Evolutionary conservation across 768 basidiomycete species (phyloP).

Genomic region (Sarcodon sp.): DNA sequence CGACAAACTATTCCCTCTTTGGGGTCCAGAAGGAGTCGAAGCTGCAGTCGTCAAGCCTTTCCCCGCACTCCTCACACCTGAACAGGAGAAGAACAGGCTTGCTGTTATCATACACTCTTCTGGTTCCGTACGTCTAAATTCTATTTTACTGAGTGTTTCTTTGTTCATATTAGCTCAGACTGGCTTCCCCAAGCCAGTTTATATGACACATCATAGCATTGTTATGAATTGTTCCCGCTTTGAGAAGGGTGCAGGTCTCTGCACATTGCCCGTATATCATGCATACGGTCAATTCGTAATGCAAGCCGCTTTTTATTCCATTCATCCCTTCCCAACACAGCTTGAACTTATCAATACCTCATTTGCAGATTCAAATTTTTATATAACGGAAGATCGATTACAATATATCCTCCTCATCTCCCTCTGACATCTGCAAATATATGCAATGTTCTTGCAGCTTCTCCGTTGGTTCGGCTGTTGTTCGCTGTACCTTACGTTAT

Average conservation of each 20-base stretch:
- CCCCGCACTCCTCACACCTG: slow-evolving; percentile 15
- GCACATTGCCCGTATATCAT: too few species aligned
- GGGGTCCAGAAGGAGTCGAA: slow-evolving; percentile 23
- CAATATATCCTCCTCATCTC: slow-evolving; percentile 29
- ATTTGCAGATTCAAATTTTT: too few species aligned
- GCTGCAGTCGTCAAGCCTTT: slow-evolving; percentile 16
- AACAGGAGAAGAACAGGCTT: slow-evolving; percentile 18
- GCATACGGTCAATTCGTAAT: too few species aligned
- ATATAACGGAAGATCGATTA: slow-evolving; percentile 4
- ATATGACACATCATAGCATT: slow-evolving; percentile 19
- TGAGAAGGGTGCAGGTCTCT: too few species aligned
- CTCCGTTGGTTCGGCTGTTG: slow-evolving; percentile 17
- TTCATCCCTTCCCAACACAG: too few species aligned
- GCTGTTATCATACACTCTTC: slow-evolving; percentile 31
- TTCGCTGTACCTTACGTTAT: slow-evolving; percentile 27
- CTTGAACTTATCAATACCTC: too few species aligned
- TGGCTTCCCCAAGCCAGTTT: slow-evolving; percentile 34
- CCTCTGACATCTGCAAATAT: slow-evolving; percentile 35
- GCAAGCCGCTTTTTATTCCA: too few species aligned
- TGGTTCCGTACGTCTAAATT: slow-evolving; percentile 18
- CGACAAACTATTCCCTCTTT: slow-evolving; percentile 26
- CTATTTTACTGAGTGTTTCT: too few species aligned
- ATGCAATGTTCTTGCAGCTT: slow-evolving; percentile 21
- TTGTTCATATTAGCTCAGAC: slow-evolving; percentile 15
- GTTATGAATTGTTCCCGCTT: too few species aligned